Percentiles rank a stretch among this genome's conserved stretches.
Evolutionary conservation across 805 yeast genomes (phyloP).

Genomic region (Monosporozyma unispora): DNA sequence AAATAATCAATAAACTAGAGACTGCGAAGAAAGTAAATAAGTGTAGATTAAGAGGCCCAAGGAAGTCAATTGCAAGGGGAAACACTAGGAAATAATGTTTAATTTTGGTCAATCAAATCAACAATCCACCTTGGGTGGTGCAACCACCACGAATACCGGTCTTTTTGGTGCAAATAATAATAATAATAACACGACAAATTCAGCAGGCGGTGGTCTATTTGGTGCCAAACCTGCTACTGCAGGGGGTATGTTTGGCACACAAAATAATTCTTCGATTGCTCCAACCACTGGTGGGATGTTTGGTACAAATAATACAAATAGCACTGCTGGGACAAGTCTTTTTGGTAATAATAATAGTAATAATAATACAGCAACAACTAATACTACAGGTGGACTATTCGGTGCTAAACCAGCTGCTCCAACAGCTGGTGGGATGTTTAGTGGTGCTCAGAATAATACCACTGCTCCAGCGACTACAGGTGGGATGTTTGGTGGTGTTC

Average conservation of each 20-base stretch:
- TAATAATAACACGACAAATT: conserved; percentile 1
- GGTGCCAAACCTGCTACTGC: conserved; percentile 1
- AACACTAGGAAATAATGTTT: background rate
- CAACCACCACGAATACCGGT: background rate
- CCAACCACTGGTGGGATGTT: conserved; percentile 7
- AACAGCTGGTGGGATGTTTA: conserved; percentile 7
- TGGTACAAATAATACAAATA: conserved; percentile 11
- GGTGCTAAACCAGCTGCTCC: conserved; percentile 14
- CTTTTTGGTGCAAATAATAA: conserved; percentile 10
- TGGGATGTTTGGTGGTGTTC: conserved; percentile 15
- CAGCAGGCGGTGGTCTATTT: conserved; percentile 1
- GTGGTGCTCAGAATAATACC: conserved; percentile 10
- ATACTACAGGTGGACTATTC: conserved; percentile 24
- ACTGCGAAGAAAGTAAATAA: too few relatives aligned
- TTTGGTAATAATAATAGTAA: conserved; percentile 15
- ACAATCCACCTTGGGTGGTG: background rate
- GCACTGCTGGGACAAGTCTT: conserved; percentile 14
- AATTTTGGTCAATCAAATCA: conserved; percentile 3
- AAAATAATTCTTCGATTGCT: background rate
- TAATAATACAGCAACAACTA: background rate
- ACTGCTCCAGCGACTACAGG: conserved; percentile 3
- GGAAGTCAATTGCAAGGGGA: background rate
- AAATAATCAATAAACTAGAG: background rate
- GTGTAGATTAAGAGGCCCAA: too few relatives aligned
- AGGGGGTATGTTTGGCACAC: background rate